Conservation (phyloP, 768 basidiomycete genomes). For the Clitopilus passeckerianus region DNA sequence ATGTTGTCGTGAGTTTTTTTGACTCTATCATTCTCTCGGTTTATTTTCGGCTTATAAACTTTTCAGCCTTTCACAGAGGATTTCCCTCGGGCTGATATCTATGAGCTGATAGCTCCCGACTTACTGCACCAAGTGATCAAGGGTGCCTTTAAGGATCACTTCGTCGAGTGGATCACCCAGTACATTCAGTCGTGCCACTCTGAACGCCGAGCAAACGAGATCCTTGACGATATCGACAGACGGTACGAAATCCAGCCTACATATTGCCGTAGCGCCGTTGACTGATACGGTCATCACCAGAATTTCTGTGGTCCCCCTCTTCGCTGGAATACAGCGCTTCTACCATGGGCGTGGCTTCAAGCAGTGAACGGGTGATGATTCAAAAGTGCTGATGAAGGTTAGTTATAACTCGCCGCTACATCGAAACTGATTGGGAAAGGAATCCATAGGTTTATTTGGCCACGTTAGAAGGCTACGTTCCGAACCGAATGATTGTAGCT, state of each 20-base stretch:
- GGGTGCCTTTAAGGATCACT: conserved; percentile 30
- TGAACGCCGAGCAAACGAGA: conserved; percentile 6
- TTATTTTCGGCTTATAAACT: background rate
- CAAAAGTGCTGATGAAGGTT: conserved; percentile 28
- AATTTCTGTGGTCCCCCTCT: conserved; percentile 1
- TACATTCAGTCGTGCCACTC: conserved; percentile 17
- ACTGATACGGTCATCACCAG: background rate
- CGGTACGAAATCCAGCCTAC: conserved; percentile 10
- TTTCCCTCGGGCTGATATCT: conserved; percentile 26
- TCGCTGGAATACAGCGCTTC: conserved; percentile 13
- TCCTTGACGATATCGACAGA: conserved; percentile 23
- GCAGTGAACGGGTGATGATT: conserved; percentile 29
- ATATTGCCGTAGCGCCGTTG: background rate
- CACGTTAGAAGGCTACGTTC: conserved; percentile 24
- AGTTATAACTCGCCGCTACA: background rate
- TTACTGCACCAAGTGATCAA: conserved; percentile 31
- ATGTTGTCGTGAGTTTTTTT: conserved; percentile 16
- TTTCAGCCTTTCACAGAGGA: conserved; percentile 19
- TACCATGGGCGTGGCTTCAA: conserved; percentile 18
- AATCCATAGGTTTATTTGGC: conserved; percentile 25
- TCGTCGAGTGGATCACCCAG: conserved; percentile 23
- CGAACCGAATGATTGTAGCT: conserved; percentile 17
- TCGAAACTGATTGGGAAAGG: no score
- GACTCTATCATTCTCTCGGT: background rate
- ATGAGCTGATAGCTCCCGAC: conserved; percentile 23